A percentile compares a stretch with the other conserved stretches of the same genome.
These are phyloP conservation scores for Stellera chamaejasme DNA, from an alignment of 345 rosid genomes.

Conservation along the genomic window DNA sequence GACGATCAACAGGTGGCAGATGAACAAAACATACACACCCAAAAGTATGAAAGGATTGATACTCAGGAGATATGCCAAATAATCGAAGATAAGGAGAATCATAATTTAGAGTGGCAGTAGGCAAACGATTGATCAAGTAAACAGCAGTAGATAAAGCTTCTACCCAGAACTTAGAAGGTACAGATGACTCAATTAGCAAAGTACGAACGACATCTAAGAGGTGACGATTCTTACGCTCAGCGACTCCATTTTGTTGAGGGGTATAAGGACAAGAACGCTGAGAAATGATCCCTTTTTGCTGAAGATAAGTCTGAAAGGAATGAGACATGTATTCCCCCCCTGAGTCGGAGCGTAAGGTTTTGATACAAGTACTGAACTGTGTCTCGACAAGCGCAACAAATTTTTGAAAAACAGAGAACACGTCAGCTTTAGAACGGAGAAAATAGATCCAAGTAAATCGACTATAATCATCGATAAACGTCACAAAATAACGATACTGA, in stretches of 20 bases:
- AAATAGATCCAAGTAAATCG: slow-evolving; percentile 5
- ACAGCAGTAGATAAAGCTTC: slow-evolving; percentile 2
- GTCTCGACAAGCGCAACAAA: neutral
- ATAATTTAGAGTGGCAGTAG: neutral
- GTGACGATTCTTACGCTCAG: slow-evolving; percentile 1
- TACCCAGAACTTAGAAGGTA: neutral
- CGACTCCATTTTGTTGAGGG: slow-evolving; percentile 3
- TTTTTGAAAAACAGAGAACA: neutral
- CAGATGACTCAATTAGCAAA: neutral
- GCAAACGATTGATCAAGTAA: slow-evolving; percentile 8
- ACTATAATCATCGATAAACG: slow-evolving; percentile 9
- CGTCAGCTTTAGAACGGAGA: neutral
- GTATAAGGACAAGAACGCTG: slow-evolving; percentile 6
- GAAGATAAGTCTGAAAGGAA: neutral
- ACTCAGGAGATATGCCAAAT: neutral
- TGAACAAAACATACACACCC: slow-evolving; percentile 2
- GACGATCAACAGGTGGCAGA: neutral
- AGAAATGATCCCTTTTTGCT: slow-evolving; percentile 1
- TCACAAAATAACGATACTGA: slow-evolving; percentile 3
- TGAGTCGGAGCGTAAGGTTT: neutral
- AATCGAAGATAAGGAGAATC: neutral
- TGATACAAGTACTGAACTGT: slow-evolving; percentile 1
- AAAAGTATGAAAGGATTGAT: neutral
- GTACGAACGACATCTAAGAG: slow-evolving; percentile 7
- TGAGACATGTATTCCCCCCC: slow-evolving; percentile 6